Evolutionary conservation across 2,329 filamentous ascomycete species (phyloP), one percentile per base, ranked within the genome.

Genomic region (Pestalotiopsis fici): DNA sequence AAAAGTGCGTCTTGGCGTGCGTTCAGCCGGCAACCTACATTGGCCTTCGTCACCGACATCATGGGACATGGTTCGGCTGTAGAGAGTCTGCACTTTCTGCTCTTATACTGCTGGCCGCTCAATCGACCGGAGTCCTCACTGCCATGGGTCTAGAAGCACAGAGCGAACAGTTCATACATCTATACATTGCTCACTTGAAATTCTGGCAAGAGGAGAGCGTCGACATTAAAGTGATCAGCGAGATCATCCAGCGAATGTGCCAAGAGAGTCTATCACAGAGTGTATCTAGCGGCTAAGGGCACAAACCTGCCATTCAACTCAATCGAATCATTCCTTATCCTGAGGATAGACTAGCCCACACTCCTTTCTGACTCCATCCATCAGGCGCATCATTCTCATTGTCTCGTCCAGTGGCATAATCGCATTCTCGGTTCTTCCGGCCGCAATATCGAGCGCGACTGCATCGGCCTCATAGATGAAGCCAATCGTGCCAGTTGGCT

Each of bases 391-490:
- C 55, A 59, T 59, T 21, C 55, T 21, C 13, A 59, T 59, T 27
- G 55, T 59, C 55, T 59, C 55, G 27, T 31, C 25, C 23, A 59
- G 23, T 3, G 55, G 55, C 55, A 59, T 59, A 28, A n/a, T 25
- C 18, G n/a, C 55, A 27, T 59, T 59, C 28, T 59, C 55, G 6
- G 15, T 25, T 12, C 55, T 59, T n/a, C 55, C 55, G 27, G 25
- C 28, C 23, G 55, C 55, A 23, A 59, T 27, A 59, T 59, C 55
- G 25, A 59, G 55, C 18, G 25, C 55, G 9, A 59, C 55, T 59
- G 55, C 55, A 59, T 59, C 55, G 15, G 55, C 55, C 55, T 59
- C 55, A 35, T 59, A 59, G 25, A 59, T 28, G 55, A 59, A 59
- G 23, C 55, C 55, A 59, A 35, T 3, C 25, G 55, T 35, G 25